A percentile compares a stretch with the other conserved stretches of the same genome.
phyloP scores from a whole-genome alignment of 2,329 filamentous ascomycete genomes.

The Monosporascus cannonballus region DNA sequence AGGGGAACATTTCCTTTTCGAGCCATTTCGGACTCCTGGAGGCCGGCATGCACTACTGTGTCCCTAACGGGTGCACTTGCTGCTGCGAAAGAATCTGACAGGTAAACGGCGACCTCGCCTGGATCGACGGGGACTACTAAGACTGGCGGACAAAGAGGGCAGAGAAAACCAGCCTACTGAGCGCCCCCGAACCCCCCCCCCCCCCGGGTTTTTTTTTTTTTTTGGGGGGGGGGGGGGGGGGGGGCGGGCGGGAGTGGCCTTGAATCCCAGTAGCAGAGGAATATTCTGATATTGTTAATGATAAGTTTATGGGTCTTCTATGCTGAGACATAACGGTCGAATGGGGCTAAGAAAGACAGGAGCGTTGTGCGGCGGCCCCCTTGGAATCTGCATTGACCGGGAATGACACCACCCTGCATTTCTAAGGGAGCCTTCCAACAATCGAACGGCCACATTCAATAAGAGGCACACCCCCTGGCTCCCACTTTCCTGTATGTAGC shows the following conservation, averaged over 20 bases:
- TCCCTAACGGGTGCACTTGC: background rate
- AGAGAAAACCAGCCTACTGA: background rate
- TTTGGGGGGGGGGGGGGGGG: background rate
- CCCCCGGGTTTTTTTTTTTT: too few species aligned
- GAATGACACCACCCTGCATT: background rate
- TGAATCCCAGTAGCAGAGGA: too few species aligned
- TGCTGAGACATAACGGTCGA: background rate
- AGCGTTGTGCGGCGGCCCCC: background rate
- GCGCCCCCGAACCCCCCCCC: too few species aligned
- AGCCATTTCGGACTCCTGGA: background rate
- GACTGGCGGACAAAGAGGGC: background rate
- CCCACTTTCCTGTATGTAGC: too few species aligned
- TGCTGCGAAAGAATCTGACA: conserved; percentile 3
- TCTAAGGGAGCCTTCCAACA: background rate
- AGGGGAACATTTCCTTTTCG: background rate
- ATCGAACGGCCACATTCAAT: background rate
- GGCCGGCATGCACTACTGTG: too few species aligned
- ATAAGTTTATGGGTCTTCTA: background rate
- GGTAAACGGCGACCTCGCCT: background rate
- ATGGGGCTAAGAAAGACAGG: background rate
- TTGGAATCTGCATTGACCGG: background rate
- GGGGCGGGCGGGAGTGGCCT: background rate
- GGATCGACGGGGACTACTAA: background rate
- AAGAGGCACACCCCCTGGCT: background rate
- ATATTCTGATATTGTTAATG: background rate